These are phyloP conservation scores for Madurella fahalii DNA, from an alignment of 2,329 filamentous ascomycete genomes.

Conservation along the genomic window DNA sequence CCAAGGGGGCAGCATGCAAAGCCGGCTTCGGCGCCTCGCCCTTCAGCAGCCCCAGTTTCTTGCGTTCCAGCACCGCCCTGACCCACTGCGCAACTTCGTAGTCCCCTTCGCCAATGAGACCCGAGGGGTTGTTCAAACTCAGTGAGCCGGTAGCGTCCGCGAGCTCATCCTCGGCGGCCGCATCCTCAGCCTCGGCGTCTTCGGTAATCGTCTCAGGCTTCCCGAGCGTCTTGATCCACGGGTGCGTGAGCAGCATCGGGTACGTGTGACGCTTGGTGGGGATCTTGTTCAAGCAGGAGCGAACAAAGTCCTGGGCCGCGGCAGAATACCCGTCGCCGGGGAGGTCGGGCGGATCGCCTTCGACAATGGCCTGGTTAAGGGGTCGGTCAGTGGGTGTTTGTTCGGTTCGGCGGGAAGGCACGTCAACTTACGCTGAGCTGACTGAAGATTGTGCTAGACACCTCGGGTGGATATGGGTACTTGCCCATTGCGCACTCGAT, in stretches of 20 bases:
- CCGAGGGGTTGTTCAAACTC: constrained; percentile 32
- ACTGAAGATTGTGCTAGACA: constrained; percentile 97
- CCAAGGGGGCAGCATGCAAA: constrained; percentile 79
- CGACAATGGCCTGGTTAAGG: constrained; percentile 77
- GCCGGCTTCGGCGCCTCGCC: constrained; percentile 65
- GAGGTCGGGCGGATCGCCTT: constrained; percentile 89
- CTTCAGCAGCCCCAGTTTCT: constrained; percentile 50
- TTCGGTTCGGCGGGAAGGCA: neutral
- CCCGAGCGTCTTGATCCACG: constrained; percentile 62
- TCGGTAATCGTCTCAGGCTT: constrained; percentile 33
- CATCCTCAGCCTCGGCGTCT: constrained; percentile 34
- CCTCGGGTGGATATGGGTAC: constrained; percentile 95
- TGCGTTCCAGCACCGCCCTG: constrained; percentile 62
- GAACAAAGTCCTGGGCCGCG: constrained; percentile 79
- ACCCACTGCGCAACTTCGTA: constrained; percentile 87
- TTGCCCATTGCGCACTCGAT: constrained; percentile 93
- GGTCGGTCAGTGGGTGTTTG: constrained; percentile 12
- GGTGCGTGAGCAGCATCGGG: constrained; percentile 79
- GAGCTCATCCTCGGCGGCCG: constrained; percentile 31
- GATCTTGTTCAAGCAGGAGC: constrained; percentile 85
- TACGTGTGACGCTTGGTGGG: constrained; percentile 93
- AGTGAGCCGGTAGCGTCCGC: constrained; percentile 43
- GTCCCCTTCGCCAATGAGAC: constrained; percentile 55
- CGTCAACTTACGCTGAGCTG: constrained; percentile 78
- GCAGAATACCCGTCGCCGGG: constrained; percentile 75